Evolutionary conservation across 805 yeast species (phyloP).

Genomic region (Dipodascopsis uninucleata): DNA sequence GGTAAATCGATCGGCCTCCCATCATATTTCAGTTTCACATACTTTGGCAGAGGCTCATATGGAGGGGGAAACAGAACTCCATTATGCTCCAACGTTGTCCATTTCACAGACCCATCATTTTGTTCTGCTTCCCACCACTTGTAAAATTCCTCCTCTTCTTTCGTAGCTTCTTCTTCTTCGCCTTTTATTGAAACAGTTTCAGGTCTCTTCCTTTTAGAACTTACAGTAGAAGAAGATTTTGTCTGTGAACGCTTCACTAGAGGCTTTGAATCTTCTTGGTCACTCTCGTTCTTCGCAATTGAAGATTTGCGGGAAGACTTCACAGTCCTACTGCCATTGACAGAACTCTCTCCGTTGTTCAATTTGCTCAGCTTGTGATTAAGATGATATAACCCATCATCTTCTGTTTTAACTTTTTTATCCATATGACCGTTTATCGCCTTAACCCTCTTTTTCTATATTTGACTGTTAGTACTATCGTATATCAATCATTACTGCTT

Average conservation of each 20-base stretch:
- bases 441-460: too few relatives aligned
- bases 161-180: slow-evolving; percentile 38
- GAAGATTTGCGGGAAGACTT: too few relatives aligned
- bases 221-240: slow-evolving; percentile 2
- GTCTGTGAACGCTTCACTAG: neutral
- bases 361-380: neutral
- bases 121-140: slow-evolving; percentile 81
- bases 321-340: too few relatives aligned
- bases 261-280: too few relatives aligned
- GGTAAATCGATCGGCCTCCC: slow-evolving; percentile 75
- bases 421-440: too few relatives aligned
- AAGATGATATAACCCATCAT: too few relatives aligned
- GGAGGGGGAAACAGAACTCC: slow-evolving; percentile 94
- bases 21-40: slow-evolving; percentile 71
- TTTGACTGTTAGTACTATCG: too few relatives aligned
- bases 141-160: slow-evolving; percentile 58
- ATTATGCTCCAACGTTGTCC: slow-evolving; percentile 81
- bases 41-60: slow-evolving; percentile 77
- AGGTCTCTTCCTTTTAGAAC: slow-evolving; percentile 3
- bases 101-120: slow-evolving; percentile 65
- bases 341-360: neutral
- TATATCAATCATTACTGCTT: too few relatives aligned
- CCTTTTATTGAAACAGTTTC: slow-evolving; percentile 36
- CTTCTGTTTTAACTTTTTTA: too few relatives aligned
- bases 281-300: too few relatives aligned